phyloP scores from a whole-genome alignment of 2,329 filamentous ascomycete genomes.

The Knoxdaviesia capensis region DNA sequence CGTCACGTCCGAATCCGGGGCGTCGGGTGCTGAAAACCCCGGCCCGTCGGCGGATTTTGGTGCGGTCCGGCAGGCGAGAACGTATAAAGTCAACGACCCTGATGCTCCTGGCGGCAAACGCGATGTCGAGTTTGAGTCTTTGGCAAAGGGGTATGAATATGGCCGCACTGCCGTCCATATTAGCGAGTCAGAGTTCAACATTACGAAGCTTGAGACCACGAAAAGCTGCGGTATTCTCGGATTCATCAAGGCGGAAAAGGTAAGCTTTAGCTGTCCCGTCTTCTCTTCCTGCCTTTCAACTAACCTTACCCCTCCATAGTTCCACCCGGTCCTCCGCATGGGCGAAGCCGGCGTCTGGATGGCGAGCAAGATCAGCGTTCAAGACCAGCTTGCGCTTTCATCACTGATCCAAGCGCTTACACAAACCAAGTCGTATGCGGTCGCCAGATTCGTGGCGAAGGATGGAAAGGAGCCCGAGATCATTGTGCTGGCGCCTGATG shows the following conservation, averaged over 20 bases:
- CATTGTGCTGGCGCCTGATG: constrained; percentile 58
- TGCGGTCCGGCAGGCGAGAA: constrained; percentile 54
- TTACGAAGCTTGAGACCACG: constrained; percentile 68
- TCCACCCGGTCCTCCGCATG: constrained; percentile 70
- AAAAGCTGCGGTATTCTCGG: constrained; percentile 67
- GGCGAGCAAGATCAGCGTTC: constrained; percentile 58
- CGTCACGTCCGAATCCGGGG: constrained; percentile 23
- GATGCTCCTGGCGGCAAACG: constrained; percentile 56
- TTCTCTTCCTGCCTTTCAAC: background rate
- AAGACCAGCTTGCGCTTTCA: constrained; percentile 66
- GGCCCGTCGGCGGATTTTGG: constrained; percentile 25
- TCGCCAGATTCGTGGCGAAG: constrained; percentile 71
- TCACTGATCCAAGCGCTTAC: constrained; percentile 75
- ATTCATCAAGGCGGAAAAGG: constrained; percentile 56
- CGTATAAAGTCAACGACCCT: constrained; percentile 64
- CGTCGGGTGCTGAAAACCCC: constrained; percentile 21
- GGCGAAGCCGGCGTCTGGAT: constrained; percentile 63
- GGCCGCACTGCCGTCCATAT: constrained; percentile 84
- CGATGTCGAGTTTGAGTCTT: constrained; percentile 61
- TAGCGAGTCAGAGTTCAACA: constrained; percentile 63
- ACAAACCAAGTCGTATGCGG: constrained; percentile 67
- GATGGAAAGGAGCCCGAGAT: constrained; percentile 61
- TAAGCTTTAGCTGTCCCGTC: constrained; percentile 15
- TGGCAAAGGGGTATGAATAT: constrained; percentile 90
- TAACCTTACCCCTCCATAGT: constrained; percentile 23